phyloP scores from a whole-genome alignment of 176 grass and related monocot genomes.

The Hyparrhenia diplandra region DNA sequence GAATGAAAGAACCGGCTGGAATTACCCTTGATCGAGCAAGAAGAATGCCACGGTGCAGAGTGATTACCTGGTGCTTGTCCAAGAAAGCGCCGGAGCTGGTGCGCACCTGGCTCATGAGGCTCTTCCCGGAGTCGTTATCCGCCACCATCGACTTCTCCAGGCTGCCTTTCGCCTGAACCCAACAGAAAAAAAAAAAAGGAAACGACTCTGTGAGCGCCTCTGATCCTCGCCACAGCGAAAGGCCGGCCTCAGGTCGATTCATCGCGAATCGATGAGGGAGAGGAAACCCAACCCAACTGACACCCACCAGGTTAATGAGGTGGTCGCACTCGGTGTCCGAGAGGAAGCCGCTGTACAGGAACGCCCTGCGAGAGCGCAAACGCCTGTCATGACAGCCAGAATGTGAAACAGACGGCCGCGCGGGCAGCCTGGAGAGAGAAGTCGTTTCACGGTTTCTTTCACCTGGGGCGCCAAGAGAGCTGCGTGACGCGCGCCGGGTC shows the following conservation, averaged over 20 bases:
- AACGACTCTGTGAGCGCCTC: background rate
- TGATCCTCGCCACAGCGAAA: background rate
- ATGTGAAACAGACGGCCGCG: too few relatives aligned
- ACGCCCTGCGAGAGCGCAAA: slow-evolving; percentile 38
- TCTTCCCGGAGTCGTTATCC: slow-evolving; percentile 56
- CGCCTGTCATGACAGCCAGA: too few relatives aligned
- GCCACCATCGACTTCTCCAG: slow-evolving; percentile 69
- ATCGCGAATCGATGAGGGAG: background rate
- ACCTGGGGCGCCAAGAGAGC: slow-evolving; percentile 60
- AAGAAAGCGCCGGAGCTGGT: slow-evolving; percentile 80
- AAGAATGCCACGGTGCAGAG: too few relatives aligned
- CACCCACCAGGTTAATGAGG: slow-evolving; percentile 53
- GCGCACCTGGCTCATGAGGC: slow-evolving; percentile 52
- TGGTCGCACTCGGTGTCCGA: slow-evolving; percentile 62
- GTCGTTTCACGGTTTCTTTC: background rate
- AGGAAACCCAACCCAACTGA: background rate
- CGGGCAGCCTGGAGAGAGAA: too few relatives aligned
- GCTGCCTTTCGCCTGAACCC: slow-evolving; percentile 45
- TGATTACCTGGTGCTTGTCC: slow-evolving; percentile 62
- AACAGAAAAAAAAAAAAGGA: too few relatives aligned
- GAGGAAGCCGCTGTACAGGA: slow-evolving; percentile 67
- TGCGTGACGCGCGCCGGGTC: slow-evolving; percentile 52
- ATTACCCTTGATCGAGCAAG: too few relatives aligned
- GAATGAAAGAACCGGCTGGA: too few relatives aligned
- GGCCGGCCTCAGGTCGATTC: background rate